These are phyloP conservation scores for Vigna trinervia DNA, from an alignment of 306 rosid species.

Conservation along the genomic window DNA sequence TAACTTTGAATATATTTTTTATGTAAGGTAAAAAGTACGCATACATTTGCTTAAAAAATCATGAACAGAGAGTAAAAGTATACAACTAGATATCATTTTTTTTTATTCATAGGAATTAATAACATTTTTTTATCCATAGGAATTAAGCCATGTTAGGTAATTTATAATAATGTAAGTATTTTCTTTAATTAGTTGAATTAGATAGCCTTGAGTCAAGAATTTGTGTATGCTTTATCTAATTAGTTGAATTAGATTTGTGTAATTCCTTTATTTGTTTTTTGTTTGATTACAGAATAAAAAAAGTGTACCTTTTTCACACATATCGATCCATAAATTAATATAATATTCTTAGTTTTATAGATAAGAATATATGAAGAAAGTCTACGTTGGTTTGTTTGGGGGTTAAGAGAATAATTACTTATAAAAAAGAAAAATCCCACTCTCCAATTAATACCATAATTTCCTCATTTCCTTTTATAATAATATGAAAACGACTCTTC, in stretches of 20 bases:
- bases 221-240: neutral
- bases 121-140: too few relatives aligned
- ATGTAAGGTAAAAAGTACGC: too few relatives aligned
- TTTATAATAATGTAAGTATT: too few relatives aligned
- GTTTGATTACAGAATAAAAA: neutral
- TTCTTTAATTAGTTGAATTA: too few relatives aligned
- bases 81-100: too few relatives aligned
- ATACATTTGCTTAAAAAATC: too few relatives aligned
- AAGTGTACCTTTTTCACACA: neutral
- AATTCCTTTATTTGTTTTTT: neutral
- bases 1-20: too few relatives aligned
- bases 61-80: too few relatives aligned
- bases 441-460: neutral
- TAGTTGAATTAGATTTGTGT: neutral
- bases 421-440: neutral
- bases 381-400: neutral
- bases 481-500: slow-evolving; percentile 13
- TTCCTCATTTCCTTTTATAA: neutral
- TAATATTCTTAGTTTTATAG: too few relatives aligned
- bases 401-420: neutral
- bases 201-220: neutral
- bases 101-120: too few relatives aligned
- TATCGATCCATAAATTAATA: neutral
- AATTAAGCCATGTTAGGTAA: too few relatives aligned
- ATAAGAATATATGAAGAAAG: too few relatives aligned